phyloP scores from a whole-genome alignment of 495 filamentous ascomycete species.

The Xylaria curta region DNA sequence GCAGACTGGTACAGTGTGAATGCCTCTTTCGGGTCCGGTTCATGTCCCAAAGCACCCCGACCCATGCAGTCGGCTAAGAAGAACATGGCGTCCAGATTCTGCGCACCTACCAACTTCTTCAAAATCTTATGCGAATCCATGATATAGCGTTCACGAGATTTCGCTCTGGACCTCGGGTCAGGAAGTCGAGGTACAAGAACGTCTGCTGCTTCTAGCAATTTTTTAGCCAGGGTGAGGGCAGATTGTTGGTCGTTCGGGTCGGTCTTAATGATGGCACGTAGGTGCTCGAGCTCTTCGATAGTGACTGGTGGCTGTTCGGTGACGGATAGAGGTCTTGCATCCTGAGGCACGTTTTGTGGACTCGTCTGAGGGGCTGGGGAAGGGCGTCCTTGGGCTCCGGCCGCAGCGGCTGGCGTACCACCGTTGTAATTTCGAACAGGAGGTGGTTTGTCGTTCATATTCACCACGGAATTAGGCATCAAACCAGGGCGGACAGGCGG shows the following conservation, averaged over 20 bases:
- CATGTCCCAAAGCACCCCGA: slow-evolving; percentile 68
- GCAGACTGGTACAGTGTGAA: slow-evolving; percentile 93
- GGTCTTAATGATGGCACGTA: slow-evolving; percentile 68
- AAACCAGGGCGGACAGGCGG: slow-evolving; percentile 80
- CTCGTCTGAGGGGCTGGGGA: slow-evolving; percentile 32
- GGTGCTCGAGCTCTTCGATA: slow-evolving; percentile 72
- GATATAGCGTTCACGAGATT: slow-evolving; percentile 81
- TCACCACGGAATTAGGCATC: slow-evolving; percentile 61
- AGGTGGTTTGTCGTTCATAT: slow-evolving; percentile 62
- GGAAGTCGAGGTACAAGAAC: slow-evolving; percentile 74
- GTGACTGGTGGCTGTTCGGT: slow-evolving; percentile 68
- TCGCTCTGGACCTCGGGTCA: slow-evolving; percentile 75
- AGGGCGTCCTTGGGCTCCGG: slow-evolving; percentile 42
- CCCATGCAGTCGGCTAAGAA: slow-evolving; percentile 91
- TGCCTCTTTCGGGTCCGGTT: slow-evolving; percentile 84
- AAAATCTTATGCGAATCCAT: slow-evolving; percentile 87
- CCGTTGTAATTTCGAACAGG: slow-evolving; percentile 76
- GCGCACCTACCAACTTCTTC: slow-evolving; percentile 75
- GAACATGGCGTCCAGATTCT: slow-evolving; percentile 86
- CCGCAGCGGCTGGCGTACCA: slow-evolving; percentile 36
- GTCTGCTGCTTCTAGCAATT: slow-evolving; percentile 81
- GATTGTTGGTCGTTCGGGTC: slow-evolving; percentile 74
- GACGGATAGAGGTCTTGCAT: slow-evolving; percentile 35
- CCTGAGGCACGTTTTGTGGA: slow-evolving; percentile 28
- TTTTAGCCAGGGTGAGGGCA: slow-evolving; percentile 79